Evolutionary conservation across 495 filamentous ascomycete species (phyloP).

Genomic region (Usnea hakonensis): DNA sequence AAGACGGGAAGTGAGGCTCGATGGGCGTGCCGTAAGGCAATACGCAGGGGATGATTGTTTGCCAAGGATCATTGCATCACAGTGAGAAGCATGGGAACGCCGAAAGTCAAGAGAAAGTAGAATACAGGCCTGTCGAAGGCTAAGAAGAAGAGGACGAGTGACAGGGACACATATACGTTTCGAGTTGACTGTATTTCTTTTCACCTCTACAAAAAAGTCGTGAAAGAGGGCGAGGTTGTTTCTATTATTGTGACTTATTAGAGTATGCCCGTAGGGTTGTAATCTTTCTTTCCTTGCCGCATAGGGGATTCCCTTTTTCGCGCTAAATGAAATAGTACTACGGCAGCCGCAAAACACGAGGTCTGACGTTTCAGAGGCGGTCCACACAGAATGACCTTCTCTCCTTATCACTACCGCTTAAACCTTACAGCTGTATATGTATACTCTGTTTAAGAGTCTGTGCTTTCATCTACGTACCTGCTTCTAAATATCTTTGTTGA

Average conservation of each 20-base stretch:
- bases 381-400: conserved; percentile 4
- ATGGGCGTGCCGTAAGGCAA: conserved; percentile 1
- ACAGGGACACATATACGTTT: neutral
- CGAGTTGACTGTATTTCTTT: neutral
- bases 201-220: neutral
- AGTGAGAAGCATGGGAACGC: neutral
- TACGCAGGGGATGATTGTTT: neutral
- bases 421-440: neutral
- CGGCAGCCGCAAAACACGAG: conserved; percentile 7
- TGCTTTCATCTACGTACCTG: no score
- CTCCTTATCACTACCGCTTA: neutral
- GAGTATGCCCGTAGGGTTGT: no score
- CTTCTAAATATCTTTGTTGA: no score
- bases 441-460: neutral
- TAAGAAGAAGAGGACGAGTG: neutral
- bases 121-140: conserved; percentile 20
- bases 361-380: conserved; percentile 2
- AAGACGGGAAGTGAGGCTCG: neutral
- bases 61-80: conserved; percentile 4
- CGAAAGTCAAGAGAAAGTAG: conserved; percentile 8
- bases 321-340: conserved; percentile 5
- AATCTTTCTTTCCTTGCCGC: conserved; percentile 16
- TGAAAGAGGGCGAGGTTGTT: conserved; percentile 1
- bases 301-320: conserved; percentile 11
- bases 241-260: no score